phyloP scores from a whole-genome alignment of 2,329 filamentous ascomycete genomes.

The Aspergillus nomiae region DNA sequence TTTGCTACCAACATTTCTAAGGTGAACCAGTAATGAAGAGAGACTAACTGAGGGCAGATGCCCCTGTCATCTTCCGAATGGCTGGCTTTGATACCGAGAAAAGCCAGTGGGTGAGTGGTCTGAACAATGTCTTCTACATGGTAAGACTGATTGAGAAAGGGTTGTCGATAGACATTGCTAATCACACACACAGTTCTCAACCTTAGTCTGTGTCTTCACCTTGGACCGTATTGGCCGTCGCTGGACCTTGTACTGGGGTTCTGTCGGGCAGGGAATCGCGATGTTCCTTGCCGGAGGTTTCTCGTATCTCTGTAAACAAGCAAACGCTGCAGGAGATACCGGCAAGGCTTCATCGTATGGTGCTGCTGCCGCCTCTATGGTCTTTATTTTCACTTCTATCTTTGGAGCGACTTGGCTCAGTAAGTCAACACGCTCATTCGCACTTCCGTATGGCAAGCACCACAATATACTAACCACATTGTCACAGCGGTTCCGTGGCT shows the following conservation, averaged over 20 bases:
- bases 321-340: constrained; percentile 48
- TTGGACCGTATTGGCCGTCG: constrained; percentile 69
- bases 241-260: constrained; percentile 71
- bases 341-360: constrained; percentile 56
- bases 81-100: constrained; percentile 65
- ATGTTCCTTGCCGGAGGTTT: constrained; percentile 70
- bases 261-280: constrained; percentile 63
- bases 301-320: constrained; percentile 56
- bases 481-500: constrained; percentile 52
- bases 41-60: constrained; percentile 29
- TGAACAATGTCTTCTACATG: constrained; percentile 60
- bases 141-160: constrained; percentile 30
- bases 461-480: background rate
- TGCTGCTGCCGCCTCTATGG: constrained; percentile 68
- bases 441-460: background rate
- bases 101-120: constrained; percentile 64
- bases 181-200: constrained; percentile 56
- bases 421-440: constrained; percentile 24
- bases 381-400: constrained; percentile 68
- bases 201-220: constrained; percentile 69
- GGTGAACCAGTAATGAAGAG: background rate
- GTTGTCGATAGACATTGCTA: background rate
- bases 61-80: constrained; percentile 63
- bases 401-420: constrained; percentile 67
- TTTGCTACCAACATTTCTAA: background rate